Conservation (phyloP, 805 yeast genomes). For the Saccharomyces paradoxus region DNA sequence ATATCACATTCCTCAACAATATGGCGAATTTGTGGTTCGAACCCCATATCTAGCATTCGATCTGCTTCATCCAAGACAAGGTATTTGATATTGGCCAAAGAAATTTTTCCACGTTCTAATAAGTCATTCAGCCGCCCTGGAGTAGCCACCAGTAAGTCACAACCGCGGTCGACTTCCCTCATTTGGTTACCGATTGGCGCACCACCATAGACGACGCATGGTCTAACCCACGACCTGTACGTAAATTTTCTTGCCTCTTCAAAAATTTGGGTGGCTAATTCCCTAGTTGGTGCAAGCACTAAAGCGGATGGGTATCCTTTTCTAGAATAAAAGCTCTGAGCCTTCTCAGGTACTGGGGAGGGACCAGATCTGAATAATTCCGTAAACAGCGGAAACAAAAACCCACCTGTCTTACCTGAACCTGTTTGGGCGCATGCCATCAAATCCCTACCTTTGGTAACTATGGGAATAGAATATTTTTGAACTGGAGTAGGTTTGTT, state of each 20-base stretch:
- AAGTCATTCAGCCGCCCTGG: conserved; percentile 97
- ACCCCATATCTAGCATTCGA: conserved; percentile 99
- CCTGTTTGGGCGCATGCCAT: conserved; percentile 97
- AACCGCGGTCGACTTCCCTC: conserved; percentile 80
- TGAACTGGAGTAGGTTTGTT: conserved; percentile 93
- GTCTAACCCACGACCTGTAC: conserved; percentile 96
- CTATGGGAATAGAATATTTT: conserved; percentile 85
- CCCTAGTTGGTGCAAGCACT: conserved; percentile 96
- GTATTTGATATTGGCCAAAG: conserved; percentile 79
- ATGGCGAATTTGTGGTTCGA: conserved; percentile 97
- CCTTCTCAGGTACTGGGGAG: conserved; percentile 40
- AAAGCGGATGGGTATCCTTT: conserved; percentile 89
- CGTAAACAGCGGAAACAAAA: conserved; percentile 90
- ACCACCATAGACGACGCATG: conserved; percentile 96
- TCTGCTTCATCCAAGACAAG: conserved; percentile 97
- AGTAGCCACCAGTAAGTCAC: conserved; percentile 92
- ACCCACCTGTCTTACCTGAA: conserved; percentile 99
- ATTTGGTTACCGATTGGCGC: conserved; percentile 83
- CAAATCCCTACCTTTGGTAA: conserved; percentile 77
- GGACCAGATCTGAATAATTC: conserved; percentile 86
- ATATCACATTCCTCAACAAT: conserved; percentile 95
- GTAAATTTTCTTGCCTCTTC: conserved; percentile 93
- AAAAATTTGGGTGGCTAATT: conserved; percentile 88
- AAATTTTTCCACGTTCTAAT: conserved; percentile 86
- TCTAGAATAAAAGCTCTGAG: conserved; percentile 39